Base-by-base conservation (phyloP, 169 alveolate genomes). In the Eimeria necatrix region DNA sequence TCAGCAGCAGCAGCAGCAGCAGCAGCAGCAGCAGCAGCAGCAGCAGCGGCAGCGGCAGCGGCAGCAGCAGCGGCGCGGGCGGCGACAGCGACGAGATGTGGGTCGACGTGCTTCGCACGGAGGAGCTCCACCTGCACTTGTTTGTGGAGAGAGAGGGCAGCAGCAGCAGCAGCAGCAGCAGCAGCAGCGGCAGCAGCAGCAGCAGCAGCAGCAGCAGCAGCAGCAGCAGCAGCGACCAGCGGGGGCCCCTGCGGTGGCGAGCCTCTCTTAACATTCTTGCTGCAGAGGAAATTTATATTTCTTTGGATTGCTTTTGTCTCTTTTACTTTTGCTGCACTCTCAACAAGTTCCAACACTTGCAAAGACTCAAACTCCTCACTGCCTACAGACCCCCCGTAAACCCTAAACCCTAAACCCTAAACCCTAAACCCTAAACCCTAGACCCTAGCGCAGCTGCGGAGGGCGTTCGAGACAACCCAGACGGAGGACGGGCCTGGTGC, bases 1-100 rank as follows among this genome's bases (percentile, higher is more conserved):
- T 81, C 71, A 10, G 90, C 71, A 80, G 71, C 73, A 80, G 56
- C 73, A 81, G 90, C 90, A 81, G 52, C 90, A 81, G 71, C 86
- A 76, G 86, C 86, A 76, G 52, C 48, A 32, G 49, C 64, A 52
- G 88, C 70, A 46, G 90, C 73, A 81, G 71, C 74, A 81, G 41
- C 51, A 51, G 16, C 49, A 32, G 32, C 22, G 51, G 51, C 73
- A 64, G 76, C 76, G 20, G 76, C 64, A 56, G 64, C 64, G 41
- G 78, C 46, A 3, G 32, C 78, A 3, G 78, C 78, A 68, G 32
- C 46, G 4, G n/a, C 2, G 32, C 12, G 41, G 22, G 71, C 90
- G n/a, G 73, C 86, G 61, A 49, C 60, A 41, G 61, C 46, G 86
- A 49, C 41, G 86, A 24, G 64, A 22, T 52, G 73, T 81, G 90